Percentiles rank a stretch among this genome's conserved stretches.
phyloP scores from a whole-genome alignment of 2,329 filamentous ascomycete species.

The Penicillium sp. region DNA sequence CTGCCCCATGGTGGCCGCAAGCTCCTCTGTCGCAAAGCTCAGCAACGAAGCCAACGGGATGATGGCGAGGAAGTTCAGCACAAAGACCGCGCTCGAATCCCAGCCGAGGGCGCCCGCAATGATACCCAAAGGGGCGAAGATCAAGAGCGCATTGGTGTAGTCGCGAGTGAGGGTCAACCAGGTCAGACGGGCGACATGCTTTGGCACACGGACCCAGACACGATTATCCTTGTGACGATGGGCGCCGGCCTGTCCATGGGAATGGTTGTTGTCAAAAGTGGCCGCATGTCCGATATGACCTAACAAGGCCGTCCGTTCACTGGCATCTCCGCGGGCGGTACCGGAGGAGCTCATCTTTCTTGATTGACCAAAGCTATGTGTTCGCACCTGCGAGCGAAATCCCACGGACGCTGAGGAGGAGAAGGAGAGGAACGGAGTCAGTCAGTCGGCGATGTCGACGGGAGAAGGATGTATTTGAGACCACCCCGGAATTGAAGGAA shows the following conservation, averaged over 20 bases:
- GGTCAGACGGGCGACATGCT: conserved; percentile 34
- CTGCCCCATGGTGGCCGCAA: conserved; percentile 56
- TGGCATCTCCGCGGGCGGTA: conserved; percentile 28
- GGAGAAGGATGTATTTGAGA: too few relatives aligned
- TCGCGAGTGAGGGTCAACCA: conserved; percentile 43
- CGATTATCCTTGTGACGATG: conserved; percentile 32
- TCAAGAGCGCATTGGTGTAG: conserved; percentile 55
- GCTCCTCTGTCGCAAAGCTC: conserved; percentile 60
- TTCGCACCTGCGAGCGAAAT: conserved; percentile 27
- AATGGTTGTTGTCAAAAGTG: conserved; percentile 15
- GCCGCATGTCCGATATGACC: conserved; percentile 6
- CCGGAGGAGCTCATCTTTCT: conserved; percentile 27
- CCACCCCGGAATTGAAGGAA: too few relatives aligned
- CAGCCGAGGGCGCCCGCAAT: conserved; percentile 55
- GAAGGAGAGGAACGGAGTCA: not conserved
- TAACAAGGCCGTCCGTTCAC: conserved; percentile 34
- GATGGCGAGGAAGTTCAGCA: conserved; percentile 60
- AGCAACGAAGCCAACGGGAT: conserved; percentile 56
- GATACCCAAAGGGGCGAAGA: conserved; percentile 62
- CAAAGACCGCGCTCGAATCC: conserved; percentile 54
- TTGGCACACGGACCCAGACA: conserved; percentile 37
- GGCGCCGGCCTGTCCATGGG: conserved; percentile 11
- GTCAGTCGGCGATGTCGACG: too few relatives aligned
- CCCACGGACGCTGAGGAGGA: conserved; percentile 20
- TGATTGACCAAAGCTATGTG: conserved; percentile 23